phyloP scores from a whole-genome alignment of 148 eudicot genomes.

The Cornus suecica region DNA sequence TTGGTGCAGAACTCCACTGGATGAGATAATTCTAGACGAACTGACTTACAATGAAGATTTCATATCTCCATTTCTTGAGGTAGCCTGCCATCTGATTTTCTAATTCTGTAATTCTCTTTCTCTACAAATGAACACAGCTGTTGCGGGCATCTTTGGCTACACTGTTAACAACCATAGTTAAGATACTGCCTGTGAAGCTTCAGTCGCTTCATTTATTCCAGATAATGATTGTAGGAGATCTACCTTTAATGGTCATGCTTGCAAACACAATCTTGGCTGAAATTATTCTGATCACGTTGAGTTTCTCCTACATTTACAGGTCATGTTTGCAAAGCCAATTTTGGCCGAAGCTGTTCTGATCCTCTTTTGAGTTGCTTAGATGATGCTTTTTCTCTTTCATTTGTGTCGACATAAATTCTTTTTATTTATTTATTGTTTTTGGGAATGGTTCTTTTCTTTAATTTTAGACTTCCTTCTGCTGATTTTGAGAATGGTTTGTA shows the following conservation, averaged over 20 bases:
- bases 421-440: constrained; percentile 7
- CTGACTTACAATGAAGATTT: constrained; percentile 56
- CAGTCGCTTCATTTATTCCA: background rate
- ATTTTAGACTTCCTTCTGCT: background rate
- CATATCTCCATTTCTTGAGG: constrained; percentile 76
- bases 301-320: background rate
- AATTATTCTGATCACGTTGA: too few species aligned
- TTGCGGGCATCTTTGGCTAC: background rate
- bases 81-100: constrained; percentile 12
- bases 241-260: too few species aligned
- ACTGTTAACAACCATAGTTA: background rate
- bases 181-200: background rate
- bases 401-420: background rate
- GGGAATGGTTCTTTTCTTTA: background rate
- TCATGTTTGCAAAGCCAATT: background rate
- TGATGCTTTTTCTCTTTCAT: background rate
- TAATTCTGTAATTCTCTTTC: constrained; percentile 4
- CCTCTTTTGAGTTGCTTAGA: constrained; percentile 2
- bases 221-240: background rate
- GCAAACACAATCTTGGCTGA: too few species aligned
- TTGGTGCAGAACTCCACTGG: constrained; percentile 58
- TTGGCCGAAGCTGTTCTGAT: background rate
- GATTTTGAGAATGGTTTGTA: constrained; percentile 29
- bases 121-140: background rate
- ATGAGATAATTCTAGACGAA: constrained; percentile 77